Base-by-base conservation (phyloP, 768 basidiomycete species). In the Russula sp. region DNA sequence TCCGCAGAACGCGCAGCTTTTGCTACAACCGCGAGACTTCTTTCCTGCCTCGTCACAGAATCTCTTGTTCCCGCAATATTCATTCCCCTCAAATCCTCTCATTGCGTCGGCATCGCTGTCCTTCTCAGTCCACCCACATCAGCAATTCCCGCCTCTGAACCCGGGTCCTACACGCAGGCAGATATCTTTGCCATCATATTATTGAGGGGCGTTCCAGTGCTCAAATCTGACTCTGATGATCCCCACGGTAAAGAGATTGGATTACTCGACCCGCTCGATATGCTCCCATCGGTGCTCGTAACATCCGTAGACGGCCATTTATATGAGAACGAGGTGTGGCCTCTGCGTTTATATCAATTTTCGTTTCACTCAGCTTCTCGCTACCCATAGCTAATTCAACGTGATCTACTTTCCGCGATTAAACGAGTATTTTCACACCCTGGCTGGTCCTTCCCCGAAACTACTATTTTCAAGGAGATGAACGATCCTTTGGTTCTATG, bases 31-130 rank as follows among this genome's bases (percentile, higher is more conserved):
- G 73, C 80, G 13, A 79, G 83, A 32, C 68, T 84, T 5, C 65
- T 83, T n/a, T 82, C 81, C 35, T 83, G 81, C 66, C 75, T 84
- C 7, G 81, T 83, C 56, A 82, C 82, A 1, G 82, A 83, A 69
- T 82, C 81, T 7, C 73, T 83, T 11, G 74, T 78, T 13, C 73
- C 72, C 9, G 81, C 81, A 3, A 68, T 80, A 41, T 84, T 79
- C 66, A 68, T 78, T 63, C 73, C 79, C 18, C 67, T 78, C 11
- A 55, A 69, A 16, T 70, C 68, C 1, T 66, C 74, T 2, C 70
- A 73, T 49, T 70, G 72, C 6, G 70, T 70, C 34, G 82, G 81
- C 0, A 71, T 79, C 58, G 75, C 73, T 41, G 71, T 79, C 54
- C 65, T 83, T 25, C 70, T 83, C 1, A 73, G 68, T 20, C 70